Base-by-base conservation (phyloP, 768 basidiomycete species). In the Phanerochaete carnosa region DNA sequence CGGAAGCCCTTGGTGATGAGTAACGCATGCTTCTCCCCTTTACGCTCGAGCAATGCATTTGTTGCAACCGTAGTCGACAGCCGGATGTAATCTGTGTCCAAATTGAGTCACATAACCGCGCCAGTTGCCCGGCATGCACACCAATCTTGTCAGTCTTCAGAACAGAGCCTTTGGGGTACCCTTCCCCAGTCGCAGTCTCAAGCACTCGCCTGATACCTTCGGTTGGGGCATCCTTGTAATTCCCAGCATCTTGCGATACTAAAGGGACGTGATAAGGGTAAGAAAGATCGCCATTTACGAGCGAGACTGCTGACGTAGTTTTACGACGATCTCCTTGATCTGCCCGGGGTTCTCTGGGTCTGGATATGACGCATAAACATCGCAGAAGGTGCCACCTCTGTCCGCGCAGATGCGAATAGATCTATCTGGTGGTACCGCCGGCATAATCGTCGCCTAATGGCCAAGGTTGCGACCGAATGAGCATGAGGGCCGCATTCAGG, bases 61-160 rank as follows among this genome's bases (percentile, higher is more conserved):
- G 96, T 98, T 0, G 95, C 95, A 3, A 98, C 94, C 0, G 96
- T 98, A 0, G 95, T 97, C 0, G 92, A 94, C 8, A 96, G 77
- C 19, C 94, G 85, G 63, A 96, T 93, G 70, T 94, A 95, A 68
- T 96, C 94, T 94, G 61, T 6, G 39, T 35, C 39, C 19, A 9
- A 43, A 9, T 4, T 43, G 39, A 43, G 39, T 50, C 46, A 3
- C 2, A 43, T 4, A 4, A 33, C 8, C 8, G 52, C 49, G 55
- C 28, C 22, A 16, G 19, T 4, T 8, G 39, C 4, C 39, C 4
- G 39, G 8, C 16, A 43, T n/a, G 65, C 80, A 15, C 57, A 90
- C 92, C 92, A 59, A 94, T 92, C 73, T 92, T 93, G 64, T 87
- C 83, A 4, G 90, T 93, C 19, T 86, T 81, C 19, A 97, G 77